Conservation (phyloP, 2,329 filamentous ascomycete genomes). For the Ophiostoma perfectum region DNA sequence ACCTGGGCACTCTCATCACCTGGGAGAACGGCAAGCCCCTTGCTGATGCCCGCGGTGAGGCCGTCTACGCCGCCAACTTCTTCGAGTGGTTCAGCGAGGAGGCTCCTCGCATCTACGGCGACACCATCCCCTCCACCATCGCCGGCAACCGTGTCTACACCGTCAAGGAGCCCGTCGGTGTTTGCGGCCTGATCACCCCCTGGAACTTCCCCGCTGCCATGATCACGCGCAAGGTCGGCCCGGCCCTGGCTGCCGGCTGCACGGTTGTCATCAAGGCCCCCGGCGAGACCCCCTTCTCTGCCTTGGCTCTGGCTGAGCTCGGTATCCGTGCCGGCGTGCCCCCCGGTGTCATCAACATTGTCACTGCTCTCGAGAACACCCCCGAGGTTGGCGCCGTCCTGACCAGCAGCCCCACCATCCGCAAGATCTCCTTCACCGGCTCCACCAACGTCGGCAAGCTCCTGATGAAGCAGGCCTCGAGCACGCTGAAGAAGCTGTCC, state of each 20-base stretch:
- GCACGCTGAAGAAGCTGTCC: constrained; percentile 74
- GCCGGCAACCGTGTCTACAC: constrained; percentile 71
- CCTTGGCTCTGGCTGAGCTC: constrained; percentile 80
- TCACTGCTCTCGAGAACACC: constrained; percentile 76
- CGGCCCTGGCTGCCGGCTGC: constrained; percentile 86
- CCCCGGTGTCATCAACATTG: constrained; percentile 81
- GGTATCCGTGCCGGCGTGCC: constrained; percentile 83
- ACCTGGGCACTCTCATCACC: constrained; percentile 76
- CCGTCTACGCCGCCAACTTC: constrained; percentile 67
- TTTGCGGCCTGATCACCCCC: constrained; percentile 76
- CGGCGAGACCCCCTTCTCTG: constrained; percentile 85
- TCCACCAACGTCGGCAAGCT: constrained; percentile 63
- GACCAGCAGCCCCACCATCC: constrained; percentile 69
- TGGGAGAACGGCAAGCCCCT: constrained; percentile 87
- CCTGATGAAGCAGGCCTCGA: constrained; percentile 83
- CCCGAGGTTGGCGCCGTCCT: constrained; percentile 69
- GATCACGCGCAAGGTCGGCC: constrained; percentile 65
- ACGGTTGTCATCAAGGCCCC: constrained; percentile 90
- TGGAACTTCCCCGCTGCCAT: constrained; percentile 85
- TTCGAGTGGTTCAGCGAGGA: constrained; percentile 80
- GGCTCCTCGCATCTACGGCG: constrained; percentile 67
- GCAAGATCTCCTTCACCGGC: constrained; percentile 93
- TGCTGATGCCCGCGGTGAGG: constrained; percentile 67
- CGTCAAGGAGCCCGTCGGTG: constrained; percentile 76
- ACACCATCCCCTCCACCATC: constrained; percentile 65